These are phyloP conservation scores for Petunia hybrid DNA, from an alignment of 305 asterid genomes.

Conservation along the genomic window DNA sequence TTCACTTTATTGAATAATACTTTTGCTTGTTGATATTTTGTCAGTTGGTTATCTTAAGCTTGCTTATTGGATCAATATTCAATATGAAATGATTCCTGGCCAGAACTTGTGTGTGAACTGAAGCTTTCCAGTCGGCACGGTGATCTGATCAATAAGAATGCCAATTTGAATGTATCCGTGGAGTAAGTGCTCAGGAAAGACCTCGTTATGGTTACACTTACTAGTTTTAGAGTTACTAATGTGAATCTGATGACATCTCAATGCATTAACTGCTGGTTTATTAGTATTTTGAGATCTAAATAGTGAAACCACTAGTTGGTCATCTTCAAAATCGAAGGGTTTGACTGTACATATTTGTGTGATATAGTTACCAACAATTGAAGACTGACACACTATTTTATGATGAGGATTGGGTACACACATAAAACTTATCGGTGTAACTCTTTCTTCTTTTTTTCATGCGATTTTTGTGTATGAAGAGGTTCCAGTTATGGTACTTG, in stretches of 20 bases:
- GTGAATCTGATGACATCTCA: no score
- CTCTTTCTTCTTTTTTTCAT: background rate
- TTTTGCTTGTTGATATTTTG: background rate
- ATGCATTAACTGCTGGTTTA: background rate
- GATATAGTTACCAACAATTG: background rate
- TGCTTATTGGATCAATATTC: constrained; percentile 14
- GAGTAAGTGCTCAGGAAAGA: no score
- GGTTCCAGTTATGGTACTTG: background rate
- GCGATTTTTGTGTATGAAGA: background rate
- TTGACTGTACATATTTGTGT: background rate
- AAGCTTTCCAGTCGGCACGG: background rate
- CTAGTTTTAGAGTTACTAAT: no score
- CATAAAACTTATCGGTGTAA: background rate
- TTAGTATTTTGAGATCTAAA: background rate
- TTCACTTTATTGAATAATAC: background rate
- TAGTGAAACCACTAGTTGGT: background rate
- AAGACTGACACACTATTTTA: constrained; percentile 1
- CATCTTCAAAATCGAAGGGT: background rate
- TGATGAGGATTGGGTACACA: constrained; percentile 19
- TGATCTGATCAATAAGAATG: background rate
- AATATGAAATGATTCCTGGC: background rate
- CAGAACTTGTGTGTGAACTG: background rate
- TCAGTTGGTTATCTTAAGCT: no score
- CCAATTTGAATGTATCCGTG: background rate
- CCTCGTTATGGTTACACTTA: no score